Conservation (phyloP, 305 asterid genomes). For the Fraxinus paxiana region DNA sequence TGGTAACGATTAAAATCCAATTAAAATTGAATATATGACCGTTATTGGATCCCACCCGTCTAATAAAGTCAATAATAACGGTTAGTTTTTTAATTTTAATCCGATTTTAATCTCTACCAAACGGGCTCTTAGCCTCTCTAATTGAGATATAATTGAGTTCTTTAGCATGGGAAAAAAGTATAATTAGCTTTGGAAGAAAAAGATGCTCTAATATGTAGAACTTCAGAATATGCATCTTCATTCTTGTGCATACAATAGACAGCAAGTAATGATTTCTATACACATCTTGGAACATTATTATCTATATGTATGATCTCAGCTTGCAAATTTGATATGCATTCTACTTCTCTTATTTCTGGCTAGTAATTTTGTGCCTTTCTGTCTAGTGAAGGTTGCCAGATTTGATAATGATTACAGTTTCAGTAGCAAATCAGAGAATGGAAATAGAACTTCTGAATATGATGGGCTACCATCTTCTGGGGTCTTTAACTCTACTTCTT, state of each 20-base stretch:
- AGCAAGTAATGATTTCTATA: slow-evolving; percentile 14
- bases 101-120: no score
- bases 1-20: no score
- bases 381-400: slow-evolving; percentile 47
- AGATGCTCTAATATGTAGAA: slow-evolving; percentile 6
- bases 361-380: slow-evolving; percentile 25
- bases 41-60: no score
- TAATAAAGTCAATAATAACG: no score
- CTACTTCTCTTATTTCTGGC: slow-evolving; percentile 22
- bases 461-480: slow-evolving; percentile 59
- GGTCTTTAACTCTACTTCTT: slow-evolving; percentile 43
- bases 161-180: slow-evolving; percentile 2
- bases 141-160: slow-evolving; percentile 4
- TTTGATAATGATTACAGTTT: slow-evolving; percentile 51
- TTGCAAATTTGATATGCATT: slow-evolving; percentile 18
- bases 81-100: no score
- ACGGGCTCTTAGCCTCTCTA: not conserved
- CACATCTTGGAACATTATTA: slow-evolving; percentile 18
- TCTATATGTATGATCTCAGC: slow-evolving; percentile 13
- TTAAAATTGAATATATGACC: no score
- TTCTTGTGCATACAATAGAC: not conserved
- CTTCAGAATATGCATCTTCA: not conserved
- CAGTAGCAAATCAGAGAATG: slow-evolving; percentile 64
- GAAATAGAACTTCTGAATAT: slow-evolving; percentile 52
- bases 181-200: slow-evolving; percentile 2